Evolutionary conservation across 225 moss, liverwort and hornwort species (phyloP).

Genomic region (Polytrichum formosum): DNA sequence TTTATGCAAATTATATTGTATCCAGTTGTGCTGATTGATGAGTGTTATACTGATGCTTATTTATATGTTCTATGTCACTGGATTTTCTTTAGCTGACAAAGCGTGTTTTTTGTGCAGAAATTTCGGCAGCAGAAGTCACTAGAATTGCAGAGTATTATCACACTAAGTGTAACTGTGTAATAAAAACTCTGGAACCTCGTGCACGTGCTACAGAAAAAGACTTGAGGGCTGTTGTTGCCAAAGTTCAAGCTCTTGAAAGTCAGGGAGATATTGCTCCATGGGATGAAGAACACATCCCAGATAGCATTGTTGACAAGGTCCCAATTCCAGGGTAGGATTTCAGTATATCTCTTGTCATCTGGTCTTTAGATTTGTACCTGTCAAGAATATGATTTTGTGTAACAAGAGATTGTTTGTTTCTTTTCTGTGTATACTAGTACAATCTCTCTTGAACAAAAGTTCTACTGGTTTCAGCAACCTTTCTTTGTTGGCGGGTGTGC

Average conservation of each 20-base stretch:
- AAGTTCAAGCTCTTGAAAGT: conserved; percentile 80
- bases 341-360: no score
- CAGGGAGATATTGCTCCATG: conserved; percentile 64
- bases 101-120: conserved; percentile 44
- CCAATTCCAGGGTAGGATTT: conserved; percentile 62
- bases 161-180: conserved; percentile 79
- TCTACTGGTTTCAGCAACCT: not conserved
- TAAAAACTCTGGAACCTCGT: conserved; percentile 90
- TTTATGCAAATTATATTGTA: not conserved
- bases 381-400: not conserved
- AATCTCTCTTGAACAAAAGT: not conserved
- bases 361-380: no score
- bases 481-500: conserved; percentile 10
- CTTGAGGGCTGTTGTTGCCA: conserved; percentile 71
- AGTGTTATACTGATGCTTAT: no score
- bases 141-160: conserved; percentile 84
- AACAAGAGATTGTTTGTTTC: no score
- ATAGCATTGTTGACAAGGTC: conserved; percentile 76
- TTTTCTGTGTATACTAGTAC: no score
- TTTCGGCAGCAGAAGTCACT: conserved; percentile 81
- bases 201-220: conserved; percentile 73
- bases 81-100: no score
- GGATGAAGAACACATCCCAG: conserved; percentile 91
- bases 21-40: no score
- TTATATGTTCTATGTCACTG: no score